phyloP scores from a whole-genome alignment of 2,329 filamentous ascomycete genomes.

The Trichophyton rubrum region DNA sequence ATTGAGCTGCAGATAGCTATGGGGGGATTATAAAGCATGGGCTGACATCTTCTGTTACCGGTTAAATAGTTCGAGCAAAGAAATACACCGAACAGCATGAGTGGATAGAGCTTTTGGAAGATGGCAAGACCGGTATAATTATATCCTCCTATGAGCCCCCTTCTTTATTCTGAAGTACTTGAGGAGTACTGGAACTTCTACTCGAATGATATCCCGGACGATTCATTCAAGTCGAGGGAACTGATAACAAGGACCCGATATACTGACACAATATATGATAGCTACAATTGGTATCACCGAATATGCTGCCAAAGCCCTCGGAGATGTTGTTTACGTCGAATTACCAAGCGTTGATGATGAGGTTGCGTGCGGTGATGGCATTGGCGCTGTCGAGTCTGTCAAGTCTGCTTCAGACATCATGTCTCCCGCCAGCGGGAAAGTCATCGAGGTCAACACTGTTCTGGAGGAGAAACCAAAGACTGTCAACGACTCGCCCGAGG shows the following conservation, averaged over 20 bases:
- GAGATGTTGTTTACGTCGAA: conserved; percentile 96
- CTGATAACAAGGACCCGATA: neutral
- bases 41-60: neutral
- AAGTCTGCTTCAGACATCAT: conserved; percentile 98
- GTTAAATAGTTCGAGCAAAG: conserved; percentile 40
- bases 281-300: conserved; percentile 70
- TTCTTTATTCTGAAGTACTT: conserved; percentile 15
- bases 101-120: conserved; percentile 81
- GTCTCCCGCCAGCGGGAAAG: conserved; percentile 66
- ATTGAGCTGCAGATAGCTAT: neutral
- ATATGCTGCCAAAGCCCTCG: conserved; percentile 83
- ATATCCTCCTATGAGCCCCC: neutral
- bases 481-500: conserved; percentile 86
- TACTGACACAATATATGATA: conserved; percentile 19
- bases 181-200: neutral
- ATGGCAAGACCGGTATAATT: conserved; percentile 60
- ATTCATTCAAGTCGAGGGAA: neutral
- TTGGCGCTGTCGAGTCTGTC: conserved; percentile 94
- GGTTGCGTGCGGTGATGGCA: conserved; percentile 63
- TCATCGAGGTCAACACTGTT: conserved; percentile 58
- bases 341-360: conserved; percentile 61
- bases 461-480: conserved; percentile 75
- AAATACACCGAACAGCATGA: conserved; percentile 96
- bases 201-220: neutral
- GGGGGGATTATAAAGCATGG: neutral